Percentiles rank a stretch among this genome's conserved stretches.
phyloP scores from a whole-genome alignment of 192 early-diverging fungal genomes.

The Gonapodya sp. region DNA sequence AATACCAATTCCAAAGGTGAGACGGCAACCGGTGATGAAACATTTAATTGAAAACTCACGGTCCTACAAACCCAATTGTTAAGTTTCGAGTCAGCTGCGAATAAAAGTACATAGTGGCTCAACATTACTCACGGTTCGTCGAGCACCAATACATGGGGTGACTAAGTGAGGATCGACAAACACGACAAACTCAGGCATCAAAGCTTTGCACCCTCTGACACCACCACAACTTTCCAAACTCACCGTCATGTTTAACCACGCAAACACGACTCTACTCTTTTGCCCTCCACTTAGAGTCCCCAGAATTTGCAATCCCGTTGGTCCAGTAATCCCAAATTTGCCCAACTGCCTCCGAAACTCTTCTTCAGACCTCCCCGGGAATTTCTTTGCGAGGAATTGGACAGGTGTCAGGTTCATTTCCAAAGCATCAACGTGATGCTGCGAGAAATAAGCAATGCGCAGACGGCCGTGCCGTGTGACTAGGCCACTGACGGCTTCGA shows the following conservation, averaged over 20 bases:
- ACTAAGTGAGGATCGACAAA: conserved; percentile 17
- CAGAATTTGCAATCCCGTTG: conserved; percentile 89
- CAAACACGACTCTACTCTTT: conserved; percentile 71
- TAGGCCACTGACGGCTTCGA: conserved; percentile 68
- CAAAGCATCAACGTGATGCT: conserved; percentile 97
- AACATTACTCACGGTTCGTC: conserved; percentile 46
- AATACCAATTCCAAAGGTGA: not conserved
- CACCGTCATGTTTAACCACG: conserved; percentile 30
- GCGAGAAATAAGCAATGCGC: conserved; percentile 88
- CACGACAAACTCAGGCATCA: too few relatives aligned
- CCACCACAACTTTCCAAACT: not conserved
- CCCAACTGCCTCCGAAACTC: conserved; percentile 92
- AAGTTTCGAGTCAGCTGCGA: not conserved
- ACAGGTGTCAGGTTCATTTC: conserved; percentile 76
- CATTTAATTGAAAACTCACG: too few relatives aligned
- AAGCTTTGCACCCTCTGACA: not conserved
- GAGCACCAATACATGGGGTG: conserved; percentile 43
- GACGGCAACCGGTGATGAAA: too few relatives aligned
- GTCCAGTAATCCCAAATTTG: conserved; percentile 91
- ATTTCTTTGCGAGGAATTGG: conserved; percentile 78
- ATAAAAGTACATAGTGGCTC: not conserved
- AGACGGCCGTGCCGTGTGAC: conserved; percentile 88
- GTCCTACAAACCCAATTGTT: not conserved
- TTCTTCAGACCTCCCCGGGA: conserved; percentile 86
- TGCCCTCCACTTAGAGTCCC: conserved; percentile 94